These are phyloP conservation scores for Suillus subaureus DNA, from an alignment of 768 basidiomycete species.

Conservation along the genomic window DNA sequence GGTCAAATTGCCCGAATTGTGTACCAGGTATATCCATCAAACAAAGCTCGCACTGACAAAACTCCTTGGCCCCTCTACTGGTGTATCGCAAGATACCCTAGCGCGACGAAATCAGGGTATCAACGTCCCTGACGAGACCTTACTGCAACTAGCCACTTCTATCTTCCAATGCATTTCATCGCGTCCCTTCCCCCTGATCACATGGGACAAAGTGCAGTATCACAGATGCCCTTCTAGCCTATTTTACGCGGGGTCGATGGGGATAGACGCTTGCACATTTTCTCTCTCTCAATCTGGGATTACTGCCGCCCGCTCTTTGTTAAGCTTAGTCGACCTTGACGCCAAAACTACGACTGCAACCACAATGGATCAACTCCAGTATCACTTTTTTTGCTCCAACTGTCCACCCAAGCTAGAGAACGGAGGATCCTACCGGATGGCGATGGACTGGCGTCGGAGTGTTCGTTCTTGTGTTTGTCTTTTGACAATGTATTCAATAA, in stretches of 20 bases:
- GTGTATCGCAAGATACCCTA: not conserved
- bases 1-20: not conserved
- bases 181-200: not conserved
- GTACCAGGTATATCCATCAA: not conserved
- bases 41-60: not conserved
- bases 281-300: not conserved
- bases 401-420: not conserved
- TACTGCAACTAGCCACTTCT: conserved; percentile 5
- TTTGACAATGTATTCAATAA: not conserved
- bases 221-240: not conserved
- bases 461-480: not conserved
- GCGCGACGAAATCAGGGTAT: not conserved
- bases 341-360: not conserved
- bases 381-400: not conserved
- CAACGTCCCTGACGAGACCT: not conserved
- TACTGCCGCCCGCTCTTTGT: not conserved
- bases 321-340: not conserved
- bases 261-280: not conserved
- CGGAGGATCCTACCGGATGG: not conserved
- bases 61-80: not conserved
- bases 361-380: not conserved
- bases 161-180: not conserved
- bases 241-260: fast-evolving
- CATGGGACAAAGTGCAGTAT: conserved; percentile 1
- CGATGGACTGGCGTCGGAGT: conserved; percentile 3